Percentiles rank a stretch among this genome's conserved stretches.
These are phyloP conservation scores for Fusarium sp. DNA, from an alignment of 2,329 filamentous ascomycete species.

Conservation along the genomic window DNA sequence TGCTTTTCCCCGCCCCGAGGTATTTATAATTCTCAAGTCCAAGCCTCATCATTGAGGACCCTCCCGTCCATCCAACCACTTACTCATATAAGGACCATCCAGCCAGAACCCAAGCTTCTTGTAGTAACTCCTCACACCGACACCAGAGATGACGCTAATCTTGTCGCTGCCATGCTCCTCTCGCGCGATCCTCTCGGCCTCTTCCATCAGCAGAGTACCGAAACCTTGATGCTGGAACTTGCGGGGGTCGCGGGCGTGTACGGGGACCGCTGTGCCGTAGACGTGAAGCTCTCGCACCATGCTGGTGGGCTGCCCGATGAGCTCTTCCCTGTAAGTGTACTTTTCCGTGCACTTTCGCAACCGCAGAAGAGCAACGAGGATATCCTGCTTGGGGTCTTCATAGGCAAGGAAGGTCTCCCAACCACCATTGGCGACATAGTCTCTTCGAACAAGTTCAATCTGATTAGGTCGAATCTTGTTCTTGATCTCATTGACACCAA, in stretches of 20 bases:
- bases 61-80: slow-evolving; percentile 65
- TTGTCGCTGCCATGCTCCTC: slow-evolving; percentile 95
- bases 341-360: slow-evolving; percentile 90
- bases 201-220: slow-evolving; percentile 95
- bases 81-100: slow-evolving; percentile 87
- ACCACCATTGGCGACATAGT: slow-evolving; percentile 94
- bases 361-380: slow-evolving; percentile 89
- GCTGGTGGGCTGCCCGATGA: slow-evolving; percentile 87
- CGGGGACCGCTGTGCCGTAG: slow-evolving; percentile 96
- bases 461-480: slow-evolving; percentile 97
- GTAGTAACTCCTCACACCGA: slow-evolving; percentile 96
- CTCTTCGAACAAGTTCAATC: slow-evolving; percentile 91
- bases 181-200: slow-evolving; percentile 93
- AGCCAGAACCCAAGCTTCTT: slow-evolving; percentile 91
- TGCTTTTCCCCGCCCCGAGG: slow-evolving; percentile 19
- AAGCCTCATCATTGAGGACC: slow-evolving; percentile 23
- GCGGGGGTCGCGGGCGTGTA: slow-evolving; percentile 92
- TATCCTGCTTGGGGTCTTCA: slow-evolving; percentile 98
- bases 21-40: slow-evolving; percentile 25
- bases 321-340: slow-evolving; percentile 91
- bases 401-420: slow-evolving; percentile 99
- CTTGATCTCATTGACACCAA: slow-evolving; percentile 99
- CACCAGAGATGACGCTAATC: slow-evolving; percentile 97
- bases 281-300: slow-evolving; percentile 95
- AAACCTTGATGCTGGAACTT: slow-evolving; percentile 99